Base-by-base conservation (phyloP, 208 protist species). In the Crithidia brevicula region DNA sequence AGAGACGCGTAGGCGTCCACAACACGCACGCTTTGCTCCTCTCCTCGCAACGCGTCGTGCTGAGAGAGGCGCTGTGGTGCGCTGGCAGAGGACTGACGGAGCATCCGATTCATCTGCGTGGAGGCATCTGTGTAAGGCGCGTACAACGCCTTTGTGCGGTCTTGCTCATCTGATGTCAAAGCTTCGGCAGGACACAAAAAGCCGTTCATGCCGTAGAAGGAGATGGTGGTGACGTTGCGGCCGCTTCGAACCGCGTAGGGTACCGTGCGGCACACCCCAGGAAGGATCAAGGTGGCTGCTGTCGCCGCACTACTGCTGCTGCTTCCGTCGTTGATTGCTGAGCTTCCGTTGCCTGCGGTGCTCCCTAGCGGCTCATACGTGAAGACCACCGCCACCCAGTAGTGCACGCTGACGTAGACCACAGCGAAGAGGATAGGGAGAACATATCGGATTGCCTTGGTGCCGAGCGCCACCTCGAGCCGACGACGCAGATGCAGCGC, bases 1-100 rank as follows among this genome's bases (percentile, higher is more conserved):
- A 88, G 67, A 13, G 83, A 85, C 43, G 83, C 72, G 54, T 85
- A 88, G 20, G 69, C 72, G 52, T 88, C 74, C 13, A 85, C 43
- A n/a, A 81, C 75, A 8, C 31, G 74, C 66, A 78, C 45, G 9
- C 53, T 74, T 52, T 79, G 75, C 54, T 70, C 46, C 28, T 8
- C 36, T 28, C 1, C n/a, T n/a, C 27, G 42, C 18, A 1, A 40
- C 15, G 10, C 36, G 10, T 40, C 1, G 0, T 2, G n/a, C n/a
- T n/a, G n/a, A n/a, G n/a, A n/a, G n/a, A n/a, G n/a, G n/a, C n/a
- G n/a, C n/a, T n/a, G n/a, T n/a, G n/a, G n/a, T n/a, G n/a, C n/a
- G n/a, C n/a, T n/a, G n/a, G n/a, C n/a, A n/a, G n/a, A n/a, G n/a
- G n/a, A n/a, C n/a, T n/a, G n/a, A n/a, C n/a, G n/a, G n/a, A n/a